A percentile compares a stretch with the other conserved stretches of the same genome.
phyloP scores from a whole-genome alignment of 2,329 filamentous ascomycete species.

The Byssochlamys sp. region DNA sequence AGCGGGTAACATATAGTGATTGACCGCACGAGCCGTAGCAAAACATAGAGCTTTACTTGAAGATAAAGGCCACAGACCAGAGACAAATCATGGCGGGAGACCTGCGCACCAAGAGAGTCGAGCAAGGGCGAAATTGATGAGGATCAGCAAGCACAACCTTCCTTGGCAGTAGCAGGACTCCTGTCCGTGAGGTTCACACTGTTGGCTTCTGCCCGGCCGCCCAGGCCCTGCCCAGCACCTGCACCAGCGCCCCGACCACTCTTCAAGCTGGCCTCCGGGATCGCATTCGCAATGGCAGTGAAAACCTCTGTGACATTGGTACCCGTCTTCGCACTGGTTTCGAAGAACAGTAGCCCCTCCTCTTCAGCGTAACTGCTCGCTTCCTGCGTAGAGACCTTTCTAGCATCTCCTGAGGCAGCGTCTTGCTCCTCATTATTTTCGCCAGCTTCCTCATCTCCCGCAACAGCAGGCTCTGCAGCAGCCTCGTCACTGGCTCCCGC shows the following conservation, averaged over 20 bases:
- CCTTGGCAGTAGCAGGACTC: conserved; percentile 67
- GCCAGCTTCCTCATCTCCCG: conserved; percentile 36
- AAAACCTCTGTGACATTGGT: conserved; percentile 93
- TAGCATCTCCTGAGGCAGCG: conserved; percentile 60
- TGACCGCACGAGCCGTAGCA: not conserved
- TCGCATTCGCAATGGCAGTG: conserved; percentile 94
- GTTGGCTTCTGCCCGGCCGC: conserved; percentile 40
- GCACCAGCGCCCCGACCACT: conserved; percentile 64
- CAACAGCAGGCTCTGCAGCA: conserved; percentile 13
- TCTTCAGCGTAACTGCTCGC: conserved; percentile 90
- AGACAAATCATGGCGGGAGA: not conserved
- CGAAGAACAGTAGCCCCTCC: conserved; percentile 88
- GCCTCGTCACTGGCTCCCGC: conserved; percentile 32
- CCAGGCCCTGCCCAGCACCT: conserved; percentile 52
- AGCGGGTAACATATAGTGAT: not conserved
- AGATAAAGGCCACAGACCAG: not conserved
- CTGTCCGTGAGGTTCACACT: conserved; percentile 74
- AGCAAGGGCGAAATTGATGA: not conserved
- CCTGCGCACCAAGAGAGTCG: not conserved
- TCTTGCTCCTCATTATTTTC: conserved; percentile 47
- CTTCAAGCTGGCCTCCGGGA: conserved; percentile 93
- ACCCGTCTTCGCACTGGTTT: conserved; percentile 94
- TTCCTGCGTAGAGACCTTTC: conserved; percentile 84
- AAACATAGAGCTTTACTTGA: not conserved
- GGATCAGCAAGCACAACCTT: conserved; percentile 75